Percentiles rank a stretch among this genome's conserved stretches.
Conservation (phyloP, 306 rosid genomes). For the Vigna hirtella region DNA sequence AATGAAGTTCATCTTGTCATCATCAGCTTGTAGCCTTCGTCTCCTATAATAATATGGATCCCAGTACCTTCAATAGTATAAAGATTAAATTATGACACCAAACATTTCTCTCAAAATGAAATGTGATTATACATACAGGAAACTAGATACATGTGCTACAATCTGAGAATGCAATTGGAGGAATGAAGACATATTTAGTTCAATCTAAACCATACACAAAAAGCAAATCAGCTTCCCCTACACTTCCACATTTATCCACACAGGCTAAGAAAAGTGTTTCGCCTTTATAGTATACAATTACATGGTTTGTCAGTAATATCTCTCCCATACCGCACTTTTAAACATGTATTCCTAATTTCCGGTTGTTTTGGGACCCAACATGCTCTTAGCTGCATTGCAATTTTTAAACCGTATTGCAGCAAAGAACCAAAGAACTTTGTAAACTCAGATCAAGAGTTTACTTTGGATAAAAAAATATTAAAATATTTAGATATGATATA, state of each 20-base stretch:
- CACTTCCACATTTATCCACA: background rate
- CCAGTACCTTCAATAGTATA: constrained; percentile 80
- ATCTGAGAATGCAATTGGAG: background rate
- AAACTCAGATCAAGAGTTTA: too few species aligned
- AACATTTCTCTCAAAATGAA: constrained; percentile 37
- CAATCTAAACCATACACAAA: background rate
- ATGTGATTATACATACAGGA: constrained; percentile 3
- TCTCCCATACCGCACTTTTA: background rate
- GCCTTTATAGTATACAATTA: background rate
- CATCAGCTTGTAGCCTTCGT: constrained; percentile 69
- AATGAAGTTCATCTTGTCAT: constrained; percentile 80
- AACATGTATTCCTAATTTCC: background rate
- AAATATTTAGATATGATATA: too few species aligned
- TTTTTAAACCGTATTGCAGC: background rate
- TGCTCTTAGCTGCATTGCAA: background rate
- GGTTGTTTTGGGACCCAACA: background rate
- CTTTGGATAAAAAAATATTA: too few species aligned
- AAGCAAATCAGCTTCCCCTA: constrained; percentile 14
- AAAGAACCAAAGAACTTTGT: background rate
- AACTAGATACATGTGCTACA: constrained; percentile 11
- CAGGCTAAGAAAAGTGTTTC: constrained; percentile 1
- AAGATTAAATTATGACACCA: constrained; percentile 24
- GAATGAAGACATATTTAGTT: constrained; percentile 3
- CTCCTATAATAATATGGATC: constrained; percentile 95
- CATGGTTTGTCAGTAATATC: background rate